phyloP scores from a whole-genome alignment of 176 grass and related monocot species.

The Oropetium thomaeum region DNA sequence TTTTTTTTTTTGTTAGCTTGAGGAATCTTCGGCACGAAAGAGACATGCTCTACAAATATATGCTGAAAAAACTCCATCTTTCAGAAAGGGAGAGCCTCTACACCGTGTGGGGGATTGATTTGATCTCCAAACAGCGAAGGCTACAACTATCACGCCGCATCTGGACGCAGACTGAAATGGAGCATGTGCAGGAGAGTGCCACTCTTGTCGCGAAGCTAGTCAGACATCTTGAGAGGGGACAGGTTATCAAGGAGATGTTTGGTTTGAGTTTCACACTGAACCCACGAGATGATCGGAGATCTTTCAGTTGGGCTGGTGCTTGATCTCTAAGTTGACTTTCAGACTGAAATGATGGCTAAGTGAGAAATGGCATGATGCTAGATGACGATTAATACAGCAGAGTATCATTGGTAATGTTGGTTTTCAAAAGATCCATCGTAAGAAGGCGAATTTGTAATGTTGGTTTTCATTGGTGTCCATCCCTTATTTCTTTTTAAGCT shows the following conservation, averaged over 20 bases:
- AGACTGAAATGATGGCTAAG: background rate
- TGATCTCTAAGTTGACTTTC: constrained; percentile 12
- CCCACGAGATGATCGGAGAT: constrained; percentile 37
- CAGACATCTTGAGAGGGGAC: constrained; percentile 50
- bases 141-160: constrained; percentile 57
- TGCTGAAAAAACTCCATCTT: constrained; percentile 54
- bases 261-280: constrained; percentile 71
- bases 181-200: constrained; percentile 75
- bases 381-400: background rate
- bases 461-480: constrained; percentile 23
- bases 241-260: constrained; percentile 82
- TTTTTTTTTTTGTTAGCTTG: constrained; percentile 39
- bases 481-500: background rate
- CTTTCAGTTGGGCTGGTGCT: constrained; percentile 52
- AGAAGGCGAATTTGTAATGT: background rate
- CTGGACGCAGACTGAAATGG: constrained; percentile 68
- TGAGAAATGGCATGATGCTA: constrained; percentile 9
- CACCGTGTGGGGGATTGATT: constrained; percentile 60
- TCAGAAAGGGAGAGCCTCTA: constrained; percentile 72
- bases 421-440: constrained; percentile 28
- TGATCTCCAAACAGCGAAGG: constrained; percentile 73
- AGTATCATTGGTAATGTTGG: background rate
- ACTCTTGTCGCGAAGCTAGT: constrained; percentile 63
- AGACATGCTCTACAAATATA: constrained; percentile 80
- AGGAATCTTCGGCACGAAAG: constrained; percentile 68